phyloP scores from a whole-genome alignment of 2,329 filamentous ascomycete genomes.

The Trichoderma cornu-damae region DNA sequence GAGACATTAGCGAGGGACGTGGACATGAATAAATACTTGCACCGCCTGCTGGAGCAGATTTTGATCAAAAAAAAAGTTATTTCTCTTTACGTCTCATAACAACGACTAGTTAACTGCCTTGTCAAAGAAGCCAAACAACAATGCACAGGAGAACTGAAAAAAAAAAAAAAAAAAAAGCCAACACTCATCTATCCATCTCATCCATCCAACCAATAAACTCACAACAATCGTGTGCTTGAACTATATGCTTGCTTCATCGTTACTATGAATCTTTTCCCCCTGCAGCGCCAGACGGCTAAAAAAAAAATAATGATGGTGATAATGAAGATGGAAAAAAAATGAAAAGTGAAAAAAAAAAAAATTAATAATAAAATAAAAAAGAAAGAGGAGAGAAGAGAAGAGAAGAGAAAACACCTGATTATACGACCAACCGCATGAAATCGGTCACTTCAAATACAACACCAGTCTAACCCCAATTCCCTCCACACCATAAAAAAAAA shows the following conservation, averaged over 20 bases:
- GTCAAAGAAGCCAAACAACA: too few species aligned
- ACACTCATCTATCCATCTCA: background rate
- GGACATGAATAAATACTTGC: too few species aligned
- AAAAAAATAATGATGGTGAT: background rate
- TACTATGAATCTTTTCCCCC: conserved; percentile 1
- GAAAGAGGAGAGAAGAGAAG: background rate
- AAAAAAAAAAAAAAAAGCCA: too few species aligned
- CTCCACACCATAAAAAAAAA: too few species aligned
- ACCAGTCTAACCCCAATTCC: background rate
- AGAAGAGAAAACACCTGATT: background rate
- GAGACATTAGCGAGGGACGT: background rate
- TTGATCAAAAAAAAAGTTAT: background rate
- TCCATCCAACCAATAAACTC: background rate
- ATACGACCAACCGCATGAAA: background rate
- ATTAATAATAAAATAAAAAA: background rate
- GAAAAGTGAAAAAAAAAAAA: background rate
- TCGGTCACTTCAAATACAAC: too few species aligned
- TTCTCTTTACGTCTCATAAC: background rate
- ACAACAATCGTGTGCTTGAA: background rate
- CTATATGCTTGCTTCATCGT: background rate
- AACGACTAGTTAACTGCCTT: too few species aligned
- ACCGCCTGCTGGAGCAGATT: too few species aligned
- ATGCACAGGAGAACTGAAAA: background rate
- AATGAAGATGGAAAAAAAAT: background rate
- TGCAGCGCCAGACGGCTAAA: background rate